These are phyloP conservation scores for Amanita pseudoporphyria DNA, from an alignment of 768 basidiomycete species.

Conservation along the genomic window DNA sequence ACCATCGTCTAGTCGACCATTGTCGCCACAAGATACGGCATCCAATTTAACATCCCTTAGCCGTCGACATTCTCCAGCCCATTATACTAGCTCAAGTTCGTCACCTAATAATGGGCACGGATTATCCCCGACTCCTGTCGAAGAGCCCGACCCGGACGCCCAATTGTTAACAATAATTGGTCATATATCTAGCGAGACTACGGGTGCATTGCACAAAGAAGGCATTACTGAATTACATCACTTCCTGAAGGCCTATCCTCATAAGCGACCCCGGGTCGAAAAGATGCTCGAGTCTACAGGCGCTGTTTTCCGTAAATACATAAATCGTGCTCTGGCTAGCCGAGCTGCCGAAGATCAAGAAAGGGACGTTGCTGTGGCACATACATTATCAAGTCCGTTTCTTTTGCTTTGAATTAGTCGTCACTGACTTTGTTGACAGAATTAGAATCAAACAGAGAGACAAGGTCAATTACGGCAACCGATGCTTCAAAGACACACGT, in stretches of 20 bases:
- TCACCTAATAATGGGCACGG: constrained; percentile 54
- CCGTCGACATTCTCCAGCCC: constrained; percentile 49
- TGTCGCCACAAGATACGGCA: constrained; percentile 59
- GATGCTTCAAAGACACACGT: constrained; percentile 20
- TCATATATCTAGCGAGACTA: constrained; percentile 83
- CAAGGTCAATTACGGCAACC: constrained; percentile 15
- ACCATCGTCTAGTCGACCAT: constrained; percentile 56
- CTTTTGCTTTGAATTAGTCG: constrained; percentile 1
- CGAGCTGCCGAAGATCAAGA: constrained; percentile 84
- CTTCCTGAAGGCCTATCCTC: constrained; percentile 85
- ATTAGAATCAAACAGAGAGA: constrained; percentile 46
- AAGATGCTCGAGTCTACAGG: constrained; percentile 86
- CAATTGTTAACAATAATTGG: constrained; percentile 76
- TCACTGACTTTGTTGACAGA: constrained; percentile 27
- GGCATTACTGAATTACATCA: constrained; percentile 92
- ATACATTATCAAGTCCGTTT: constrained; percentile 62
- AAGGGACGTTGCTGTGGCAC: constrained; percentile 70
- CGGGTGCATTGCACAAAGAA: constrained; percentile 84
- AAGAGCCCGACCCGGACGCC: constrained; percentile 83
- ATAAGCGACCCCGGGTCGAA: constrained; percentile 74
- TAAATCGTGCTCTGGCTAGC: constrained; percentile 78
- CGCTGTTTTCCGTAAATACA: constrained; percentile 85
- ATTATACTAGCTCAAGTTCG: constrained; percentile 57
- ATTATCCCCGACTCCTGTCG: constrained; percentile 40
- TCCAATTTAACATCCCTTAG: constrained; percentile 33